phyloP scores from a whole-genome alignment of 1,284 basidiomycete species.

The Tilletia horrida region DNA sequence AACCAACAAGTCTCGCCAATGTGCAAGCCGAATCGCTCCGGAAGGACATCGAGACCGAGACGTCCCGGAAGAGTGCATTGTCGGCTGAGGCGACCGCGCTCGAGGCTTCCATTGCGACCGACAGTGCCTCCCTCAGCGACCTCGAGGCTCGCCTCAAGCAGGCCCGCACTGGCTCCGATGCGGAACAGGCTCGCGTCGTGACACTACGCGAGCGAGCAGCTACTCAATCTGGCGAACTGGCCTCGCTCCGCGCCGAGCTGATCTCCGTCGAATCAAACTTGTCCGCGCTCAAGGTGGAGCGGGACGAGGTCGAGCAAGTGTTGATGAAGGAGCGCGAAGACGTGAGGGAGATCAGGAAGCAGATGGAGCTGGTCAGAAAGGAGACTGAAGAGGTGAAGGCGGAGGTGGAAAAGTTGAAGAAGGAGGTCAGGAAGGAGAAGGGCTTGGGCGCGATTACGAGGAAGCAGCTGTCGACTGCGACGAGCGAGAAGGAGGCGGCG shows the following conservation, averaged over 20 bases:
- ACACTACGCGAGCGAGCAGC: slow-evolving; percentile 70
- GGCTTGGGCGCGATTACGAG: slow-evolving; percentile 87
- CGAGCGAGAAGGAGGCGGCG: slow-evolving; percentile 69
- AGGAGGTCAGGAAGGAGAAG: slow-evolving; percentile 92
- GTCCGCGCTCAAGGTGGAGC: slow-evolving; percentile 81
- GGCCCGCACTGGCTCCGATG: slow-evolving; percentile 72
- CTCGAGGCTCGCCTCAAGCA: slow-evolving; percentile 48
- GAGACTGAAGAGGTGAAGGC: slow-evolving; percentile 71
- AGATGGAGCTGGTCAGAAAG: slow-evolving; percentile 74
- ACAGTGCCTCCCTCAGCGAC: slow-evolving; percentile 39
- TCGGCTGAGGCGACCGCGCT: slow-evolving; percentile 22
- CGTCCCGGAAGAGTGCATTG: slow-evolving; percentile 22
- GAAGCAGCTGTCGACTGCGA: slow-evolving; percentile 85
- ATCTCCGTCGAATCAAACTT: slow-evolving; percentile 90
- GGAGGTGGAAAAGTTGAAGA: slow-evolving; percentile 81
- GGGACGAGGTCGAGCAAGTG: slow-evolving; percentile 82
- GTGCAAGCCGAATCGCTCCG: slow-evolving; percentile 5
- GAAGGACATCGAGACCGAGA: slow-evolving; percentile 35
- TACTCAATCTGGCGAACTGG: slow-evolving; percentile 73
- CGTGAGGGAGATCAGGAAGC: slow-evolving; percentile 76
- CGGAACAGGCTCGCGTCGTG: slow-evolving; percentile 72
- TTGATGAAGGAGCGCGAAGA: slow-evolving; percentile 93
- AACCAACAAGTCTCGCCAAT: not conserved
- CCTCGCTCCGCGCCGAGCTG: slow-evolving; percentile 71
- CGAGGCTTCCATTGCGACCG: slow-evolving; percentile 32